phyloP scores from a whole-genome alignment of 2,329 filamentous ascomycete genomes.

The Eutypa lata region DNA sequence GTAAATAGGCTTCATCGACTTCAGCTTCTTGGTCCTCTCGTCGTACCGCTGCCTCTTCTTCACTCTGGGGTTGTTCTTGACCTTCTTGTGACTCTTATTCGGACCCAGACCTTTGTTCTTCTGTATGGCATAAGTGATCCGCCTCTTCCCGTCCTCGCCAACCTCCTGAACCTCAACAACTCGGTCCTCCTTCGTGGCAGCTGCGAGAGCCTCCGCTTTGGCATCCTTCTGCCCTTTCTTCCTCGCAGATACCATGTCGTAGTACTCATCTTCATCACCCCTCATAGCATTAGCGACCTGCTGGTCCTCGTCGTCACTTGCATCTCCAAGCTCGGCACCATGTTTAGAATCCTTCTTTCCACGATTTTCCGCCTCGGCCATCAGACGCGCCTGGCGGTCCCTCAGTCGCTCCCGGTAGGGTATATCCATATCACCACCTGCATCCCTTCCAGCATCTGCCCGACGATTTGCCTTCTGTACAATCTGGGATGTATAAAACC shows the following conservation, averaged over 20 bases:
- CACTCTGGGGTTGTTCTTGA: conserved; percentile 88
- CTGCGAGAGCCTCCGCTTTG: conserved; percentile 52
- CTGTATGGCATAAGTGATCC: conserved; percentile 89
- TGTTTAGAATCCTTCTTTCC: conserved; percentile 63
- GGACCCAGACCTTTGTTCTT: conserved; percentile 97
- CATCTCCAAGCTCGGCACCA: conserved; percentile 65
- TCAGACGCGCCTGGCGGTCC: conserved; percentile 82
- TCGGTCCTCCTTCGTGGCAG: conserved; percentile 61
- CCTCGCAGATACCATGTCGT: conserved; percentile 78
- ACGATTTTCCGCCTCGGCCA: conserved; percentile 82
- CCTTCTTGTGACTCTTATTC: conserved; percentile 73
- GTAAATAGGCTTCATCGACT: conserved; percentile 80
- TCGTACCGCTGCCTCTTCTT: conserved; percentile 98
- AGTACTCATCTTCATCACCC: conserved; percentile 70
- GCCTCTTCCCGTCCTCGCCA: conserved; percentile 82
- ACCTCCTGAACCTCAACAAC: conserved; percentile 65
- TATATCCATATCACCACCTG: conserved; percentile 77
- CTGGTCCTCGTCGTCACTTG: conserved; percentile 66
- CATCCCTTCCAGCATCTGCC: conserved; percentile 66
- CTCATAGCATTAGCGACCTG: conserved; percentile 47
- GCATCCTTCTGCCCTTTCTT: conserved; percentile 71
- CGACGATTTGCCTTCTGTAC: conserved; percentile 91
- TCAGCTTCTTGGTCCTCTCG: conserved; percentile 95
- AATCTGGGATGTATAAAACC: conserved; percentile 98
- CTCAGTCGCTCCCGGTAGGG: conserved; percentile 85